Conservation (phyloP, 202 grass and related monocot genomes). For the Hordeum pubiflorum region DNA sequence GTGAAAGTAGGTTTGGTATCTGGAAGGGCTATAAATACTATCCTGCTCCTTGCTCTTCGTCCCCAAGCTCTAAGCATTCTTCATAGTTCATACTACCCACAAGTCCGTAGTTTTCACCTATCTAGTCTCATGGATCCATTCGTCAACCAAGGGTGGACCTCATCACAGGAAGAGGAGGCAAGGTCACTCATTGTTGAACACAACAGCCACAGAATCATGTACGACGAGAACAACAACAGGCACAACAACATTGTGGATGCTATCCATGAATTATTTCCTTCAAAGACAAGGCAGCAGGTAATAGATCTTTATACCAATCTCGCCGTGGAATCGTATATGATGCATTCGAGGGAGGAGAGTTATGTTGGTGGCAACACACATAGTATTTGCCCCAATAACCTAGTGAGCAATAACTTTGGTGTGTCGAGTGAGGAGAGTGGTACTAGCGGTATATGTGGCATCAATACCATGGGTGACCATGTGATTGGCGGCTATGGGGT, state of each 20-base stretch:
- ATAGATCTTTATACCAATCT: conserved; percentile 1
- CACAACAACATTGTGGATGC: not conserved
- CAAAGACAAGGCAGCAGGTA: conserved; percentile 12
- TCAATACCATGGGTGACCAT: not conserved
- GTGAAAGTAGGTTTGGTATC: not conserved
- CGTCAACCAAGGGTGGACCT: conserved; percentile 1
- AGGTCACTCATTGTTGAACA: not conserved
- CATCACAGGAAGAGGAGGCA: not conserved
- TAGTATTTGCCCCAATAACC: not conserved
- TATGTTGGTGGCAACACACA: too few relatives aligned
- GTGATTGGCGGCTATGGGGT: not conserved
- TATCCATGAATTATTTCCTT: not conserved
- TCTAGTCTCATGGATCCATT: not conserved
- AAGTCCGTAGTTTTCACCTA: not conserved
- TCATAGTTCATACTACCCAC: not conserved
- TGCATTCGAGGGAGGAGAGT: not conserved
- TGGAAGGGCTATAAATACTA: not conserved
- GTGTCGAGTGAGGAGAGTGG: not conserved
- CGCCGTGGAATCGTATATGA: not conserved
- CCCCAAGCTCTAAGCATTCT: not conserved
- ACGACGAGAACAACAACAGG: not conserved
- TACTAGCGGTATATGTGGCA: rapidly evolving
- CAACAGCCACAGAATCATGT: not conserved
- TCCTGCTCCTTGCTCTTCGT: not conserved
- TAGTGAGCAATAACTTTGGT: not conserved